Evolutionary conservation across 768 basidiomycete genomes (phyloP), one percentile per base, ranked within the genome.

Genomic region (Artomyces pyxidatus): DNA sequence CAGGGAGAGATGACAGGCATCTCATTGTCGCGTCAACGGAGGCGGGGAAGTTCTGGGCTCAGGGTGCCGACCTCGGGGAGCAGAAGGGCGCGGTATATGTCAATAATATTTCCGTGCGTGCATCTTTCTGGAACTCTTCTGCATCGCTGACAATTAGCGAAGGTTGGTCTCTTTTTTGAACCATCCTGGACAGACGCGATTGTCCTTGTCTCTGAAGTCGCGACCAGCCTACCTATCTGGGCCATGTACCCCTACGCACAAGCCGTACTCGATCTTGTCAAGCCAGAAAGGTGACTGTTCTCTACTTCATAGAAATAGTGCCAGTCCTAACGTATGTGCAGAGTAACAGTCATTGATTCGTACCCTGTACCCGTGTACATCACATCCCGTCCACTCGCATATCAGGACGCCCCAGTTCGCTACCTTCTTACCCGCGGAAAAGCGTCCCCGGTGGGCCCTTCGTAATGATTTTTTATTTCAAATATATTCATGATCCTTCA

Each of bases 211-310:
- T 59, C 58, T 23, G 58, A 59, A 37, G 32, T 46, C 19, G 47
- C 50, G 16, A 21, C 48, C 9, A 42, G 46, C 11, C 44, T 62
- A 26, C 58, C 61, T 10, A 39, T 52, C 2, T 58, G 61, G 56
- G 54, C 50, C 14, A 62, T 61, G 61, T 52, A 56, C 28, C n/a
- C 47, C 3, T 57, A 59, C 46, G 60, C 60, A 2, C 45, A 55
- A 17, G 47, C 51, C 9, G 45, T 62, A 17, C n/a, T 62, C 14
- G 26, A 21, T 28, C 30, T 40, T 21, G 51, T 55, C 47, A 55
- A 52, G 4, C 60, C 61, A 22, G 46, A 39, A 14, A 37, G 39
- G 61, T 62, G 42, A 57, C 6, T 17, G 25, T 12, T 37, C 22
- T 14, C 16, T 49, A 8, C 23, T 14, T 44, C 32, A 16, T 40